Base-by-base conservation (phyloP, 495 filamentous ascomycete genomes). In the Tricharina praecox region DNA sequence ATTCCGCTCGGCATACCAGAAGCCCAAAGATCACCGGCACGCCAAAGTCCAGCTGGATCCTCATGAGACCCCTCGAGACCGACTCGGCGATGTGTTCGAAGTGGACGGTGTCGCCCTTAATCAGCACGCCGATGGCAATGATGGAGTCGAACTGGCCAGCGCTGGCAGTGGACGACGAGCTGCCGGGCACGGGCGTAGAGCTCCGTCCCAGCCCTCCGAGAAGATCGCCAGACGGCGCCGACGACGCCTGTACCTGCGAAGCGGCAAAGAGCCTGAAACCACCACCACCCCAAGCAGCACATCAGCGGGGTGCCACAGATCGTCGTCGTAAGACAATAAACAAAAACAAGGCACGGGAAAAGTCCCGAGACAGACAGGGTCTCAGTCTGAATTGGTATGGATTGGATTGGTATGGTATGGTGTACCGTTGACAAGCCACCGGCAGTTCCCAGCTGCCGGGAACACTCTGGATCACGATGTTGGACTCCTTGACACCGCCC, bases 21-120 rank as follows among this genome's bases (percentile, higher is more conserved):
- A 97, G 69, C 1, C 90, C 90, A 63, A 97, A 94, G 35, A 96
- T 75, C 39, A 97, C 79, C 18, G 90, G 90, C 23, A 88, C 72
- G 13, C 82, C 83, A 11, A 76, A 74, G 62, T 96, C 88, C 23
- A 96, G 66, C 54, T 90, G 85, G 45, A 97, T 78, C 45, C 82
- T 79, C 90, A 97, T 97, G 53, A 97, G 68, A 8, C 85, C 90
- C 33, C 90, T 81, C 16, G 76, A 81, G 18, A 88, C 84, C 30
- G 82, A 78, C 50, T 93, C 86, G n/a, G 87, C 70, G 50, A 95
- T 95, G 63, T 95, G 94, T 64, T 97, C 87, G 56, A 96, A 96
- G 62, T 97, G 90, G 82, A 93, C 93, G 15, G 90, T 97, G 61
- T 92, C 82, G 53, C 90, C 90, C 68, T 97, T 97, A 64, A 97